These are phyloP conservation scores for Pichia sp. DNA, from an alignment of 1,139 yeast genomes.

Conservation along the genomic window DNA sequence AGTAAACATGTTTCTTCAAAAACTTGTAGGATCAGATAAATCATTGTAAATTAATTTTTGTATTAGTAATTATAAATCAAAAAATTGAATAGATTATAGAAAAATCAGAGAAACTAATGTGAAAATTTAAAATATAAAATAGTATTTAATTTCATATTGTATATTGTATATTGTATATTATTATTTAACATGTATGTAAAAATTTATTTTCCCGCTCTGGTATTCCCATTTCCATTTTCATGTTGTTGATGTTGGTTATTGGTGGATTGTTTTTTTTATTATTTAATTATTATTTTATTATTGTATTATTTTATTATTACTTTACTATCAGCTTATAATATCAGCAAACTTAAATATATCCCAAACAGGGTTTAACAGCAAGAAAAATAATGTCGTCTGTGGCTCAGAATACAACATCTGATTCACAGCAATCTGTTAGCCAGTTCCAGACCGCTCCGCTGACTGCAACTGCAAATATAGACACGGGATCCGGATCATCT, in stretches of 20 bases:
- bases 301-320: background rate
- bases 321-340: background rate
- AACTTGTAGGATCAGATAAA: background rate
- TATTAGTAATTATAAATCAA: too few species aligned
- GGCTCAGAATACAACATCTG: background rate
- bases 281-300: background rate
- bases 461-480: background rate
- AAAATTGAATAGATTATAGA: too few species aligned
- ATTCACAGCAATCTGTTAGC: background rate
- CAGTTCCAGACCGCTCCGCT: background rate
- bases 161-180: too few species aligned
- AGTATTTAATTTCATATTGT: too few species aligned
- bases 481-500: background rate
- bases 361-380: too few species aligned
- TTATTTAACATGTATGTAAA: too few species aligned
- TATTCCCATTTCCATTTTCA: background rate
- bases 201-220: background rate
- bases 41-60: too few species aligned
- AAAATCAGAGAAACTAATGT: too few species aligned
- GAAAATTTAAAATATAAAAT: too few species aligned
- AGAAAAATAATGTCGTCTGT: conserved; percentile 1
- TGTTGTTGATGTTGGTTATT: background rate
- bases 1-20: background rate
- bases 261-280: background rate
- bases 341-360: background rate